Evolutionary conservation across 2,329 filamentous ascomycete species (phyloP).

Genomic region (Penicillium sp.): DNA sequence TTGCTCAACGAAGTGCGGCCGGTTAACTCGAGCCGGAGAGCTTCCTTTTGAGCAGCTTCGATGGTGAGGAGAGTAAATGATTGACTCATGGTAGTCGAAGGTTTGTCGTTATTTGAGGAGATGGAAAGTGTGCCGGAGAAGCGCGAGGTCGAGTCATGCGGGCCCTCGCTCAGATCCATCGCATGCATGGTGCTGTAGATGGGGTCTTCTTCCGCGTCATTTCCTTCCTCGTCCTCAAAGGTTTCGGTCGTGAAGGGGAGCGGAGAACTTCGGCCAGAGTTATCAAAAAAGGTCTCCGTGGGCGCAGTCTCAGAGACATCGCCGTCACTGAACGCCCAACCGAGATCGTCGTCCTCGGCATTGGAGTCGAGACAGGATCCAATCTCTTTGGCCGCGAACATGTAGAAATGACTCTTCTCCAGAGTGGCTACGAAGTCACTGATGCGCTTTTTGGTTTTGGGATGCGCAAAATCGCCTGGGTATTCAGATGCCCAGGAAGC

Average conservation of each 20-base stretch:
- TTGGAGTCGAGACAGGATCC: constrained; percentile 68
- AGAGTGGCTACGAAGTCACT: constrained; percentile 69
- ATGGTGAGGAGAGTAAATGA: constrained; percentile 37
- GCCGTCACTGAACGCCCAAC: constrained; percentile 82
- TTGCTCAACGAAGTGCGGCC: constrained; percentile 70
- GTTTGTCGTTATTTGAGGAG: constrained; percentile 35
- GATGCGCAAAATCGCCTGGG: constrained; percentile 84
- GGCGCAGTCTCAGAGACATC: constrained; percentile 44
- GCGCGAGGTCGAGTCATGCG: constrained; percentile 32
- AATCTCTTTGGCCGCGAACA: constrained; percentile 80
- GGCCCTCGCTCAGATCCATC: constrained; percentile 36
- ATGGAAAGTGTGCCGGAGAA: constrained; percentile 37
- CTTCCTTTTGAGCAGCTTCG: constrained; percentile 76
- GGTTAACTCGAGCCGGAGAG: constrained; percentile 63
- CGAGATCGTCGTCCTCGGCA: constrained; percentile 80
- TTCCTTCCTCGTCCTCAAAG: constrained; percentile 15
- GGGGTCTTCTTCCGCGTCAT: constrained; percentile 33
- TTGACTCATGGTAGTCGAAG: constrained; percentile 37
- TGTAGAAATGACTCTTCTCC: constrained; percentile 73
- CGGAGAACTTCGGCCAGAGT: constrained; percentile 38
- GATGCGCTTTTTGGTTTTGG: constrained; percentile 64
- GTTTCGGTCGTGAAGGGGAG: constrained; percentile 27
- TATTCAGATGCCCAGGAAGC: constrained; percentile 87
- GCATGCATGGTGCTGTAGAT: constrained; percentile 35
- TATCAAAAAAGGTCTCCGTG: constrained; percentile 37